These are phyloP conservation scores for Mycena galopus DNA, from an alignment of 768 basidiomycete genomes.

Conservation along the genomic window DNA sequence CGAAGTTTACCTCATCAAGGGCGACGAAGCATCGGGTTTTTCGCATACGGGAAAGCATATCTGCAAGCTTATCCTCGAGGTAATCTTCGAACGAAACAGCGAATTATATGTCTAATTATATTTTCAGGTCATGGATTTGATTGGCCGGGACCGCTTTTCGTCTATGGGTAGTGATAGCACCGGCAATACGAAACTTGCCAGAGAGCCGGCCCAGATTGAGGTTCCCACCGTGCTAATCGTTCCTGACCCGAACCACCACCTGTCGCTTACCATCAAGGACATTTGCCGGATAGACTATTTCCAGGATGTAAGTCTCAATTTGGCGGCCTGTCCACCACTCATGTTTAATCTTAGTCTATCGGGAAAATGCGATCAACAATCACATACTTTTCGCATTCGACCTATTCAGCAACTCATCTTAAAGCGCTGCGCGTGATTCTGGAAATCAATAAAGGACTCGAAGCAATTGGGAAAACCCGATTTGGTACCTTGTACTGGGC, in stretches of 20 bases:
- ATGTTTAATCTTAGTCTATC: slow-evolving; percentile 14
- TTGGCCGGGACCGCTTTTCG: slow-evolving; percentile 36
- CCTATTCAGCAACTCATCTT: slow-evolving; percentile 25
- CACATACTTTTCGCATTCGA: slow-evolving; percentile 34
- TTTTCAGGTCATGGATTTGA: slow-evolving; percentile 31
- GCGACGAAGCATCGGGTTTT: slow-evolving; percentile 9
- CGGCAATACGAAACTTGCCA: slow-evolving; percentile 36
- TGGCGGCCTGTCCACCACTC: not conserved
- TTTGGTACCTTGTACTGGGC: slow-evolving; percentile 41
- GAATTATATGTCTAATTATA: not conserved
- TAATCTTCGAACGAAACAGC: not conserved
- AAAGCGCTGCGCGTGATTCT: slow-evolving; percentile 4
- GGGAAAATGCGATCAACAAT: slow-evolving; percentile 21
- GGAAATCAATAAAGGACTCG: slow-evolving; percentile 34
- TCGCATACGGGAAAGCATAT: slow-evolving; percentile 5
- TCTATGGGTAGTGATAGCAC: slow-evolving; percentile 39
- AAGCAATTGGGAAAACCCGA: slow-evolving; percentile 39
- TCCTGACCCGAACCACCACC: slow-evolving; percentile 38
- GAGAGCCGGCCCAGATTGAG: slow-evolving; percentile 15
- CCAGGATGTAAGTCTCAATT: not conserved
- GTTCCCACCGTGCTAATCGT: slow-evolving; percentile 35
- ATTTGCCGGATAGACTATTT: slow-evolving; percentile 33
- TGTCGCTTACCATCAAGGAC: slow-evolving; percentile 34
- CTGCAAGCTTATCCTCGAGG: not conserved
- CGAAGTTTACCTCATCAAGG: slow-evolving; percentile 1